Base-by-base conservation (phyloP, 192 early-diverging fungal species). In the Coemansia sp. region DNA sequence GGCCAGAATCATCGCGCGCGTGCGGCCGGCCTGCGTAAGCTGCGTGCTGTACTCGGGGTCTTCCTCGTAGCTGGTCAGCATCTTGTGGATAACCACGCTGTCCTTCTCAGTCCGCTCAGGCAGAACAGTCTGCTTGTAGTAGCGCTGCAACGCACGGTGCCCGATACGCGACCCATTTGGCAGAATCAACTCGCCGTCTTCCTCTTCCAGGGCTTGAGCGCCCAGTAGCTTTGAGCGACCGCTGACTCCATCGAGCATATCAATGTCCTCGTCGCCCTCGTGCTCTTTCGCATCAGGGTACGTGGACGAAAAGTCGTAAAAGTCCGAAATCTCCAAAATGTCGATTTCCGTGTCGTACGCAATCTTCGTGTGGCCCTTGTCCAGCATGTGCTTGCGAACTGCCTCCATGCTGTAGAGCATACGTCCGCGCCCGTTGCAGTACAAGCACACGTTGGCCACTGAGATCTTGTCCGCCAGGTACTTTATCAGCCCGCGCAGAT, bases 321-420 rank as follows among this genome's bases (percentile, higher is more conserved):
- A 99, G 65, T 98, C 95, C 3, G 87, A 88, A 55, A 99, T 77
- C 73, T 98, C 97, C 64, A 91, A 82, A 58, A 90, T 86, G 65
- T 99, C 96, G 4, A 89, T 87, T 24, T 93, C 97, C 54, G 89
- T 88, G 57, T 97, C 94, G 70, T 98, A 97, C n/a, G 89, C 88
- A 67, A 99, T 92, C 84, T 93, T 97, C 72, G 91, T 93, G 75
- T 98, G 97, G 21, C 94, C 94, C 83, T 97, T 97, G 75, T 92
- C 91, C 37, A 84, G 66, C 96, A 99, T 99, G 65, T 99, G 97
- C 57, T 84, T 86, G 59, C 93, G 81, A n/a, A 98, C 94, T 39
- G 95, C 93, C 60, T 97, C 96, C 47, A 95, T 65, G n/a, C 80
- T 87, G 66, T 90, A 87, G 72, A 93, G 79, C 47, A 86, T 85